These are phyloP conservation scores for Phytophthora macrochlamydospora DNA, from an alignment of 352 stramenopile species.

Conservation along the genomic window DNA sequence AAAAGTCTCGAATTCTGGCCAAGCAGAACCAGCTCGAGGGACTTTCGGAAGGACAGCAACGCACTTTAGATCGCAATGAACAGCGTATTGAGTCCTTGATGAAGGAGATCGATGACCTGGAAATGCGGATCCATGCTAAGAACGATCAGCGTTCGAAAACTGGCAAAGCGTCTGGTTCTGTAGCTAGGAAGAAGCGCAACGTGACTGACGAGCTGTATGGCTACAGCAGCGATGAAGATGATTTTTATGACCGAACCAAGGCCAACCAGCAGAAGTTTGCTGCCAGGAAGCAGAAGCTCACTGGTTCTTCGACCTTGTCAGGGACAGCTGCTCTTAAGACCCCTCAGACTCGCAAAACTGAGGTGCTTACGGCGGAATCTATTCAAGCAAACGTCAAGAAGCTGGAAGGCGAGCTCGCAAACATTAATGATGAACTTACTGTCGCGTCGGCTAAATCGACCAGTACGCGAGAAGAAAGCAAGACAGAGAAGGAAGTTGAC, in stretches of 20 bases:
- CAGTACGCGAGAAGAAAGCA: conserved; percentile 20
- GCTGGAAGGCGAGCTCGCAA: conserved; percentile 42
- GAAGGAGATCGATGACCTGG: conserved; percentile 70
- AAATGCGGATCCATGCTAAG: conserved; percentile 59
- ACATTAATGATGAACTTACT: conserved; percentile 32
- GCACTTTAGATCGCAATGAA: conserved; percentile 65
- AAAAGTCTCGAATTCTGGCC: conserved; percentile 67
- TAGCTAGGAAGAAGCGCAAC: conserved; percentile 23
- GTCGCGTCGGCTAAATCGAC: conserved; percentile 17
- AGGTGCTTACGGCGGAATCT: conserved; percentile 60
- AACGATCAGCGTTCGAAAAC: conserved; percentile 54
- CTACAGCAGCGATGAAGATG: conserved; percentile 77
- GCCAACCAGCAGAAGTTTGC: conserved; percentile 56
- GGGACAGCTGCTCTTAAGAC: not conserved
- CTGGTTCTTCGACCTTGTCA: not conserved
- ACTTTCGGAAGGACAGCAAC: conserved; percentile 67
- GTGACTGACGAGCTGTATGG: conserved; percentile 44
- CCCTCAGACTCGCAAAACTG: conserved; percentile 5
- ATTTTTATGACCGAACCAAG: conserved; percentile 80
- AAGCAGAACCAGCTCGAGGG: conserved; percentile 74
- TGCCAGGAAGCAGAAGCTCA: conserved; percentile 38
- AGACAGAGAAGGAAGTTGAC: conserved; percentile 43
- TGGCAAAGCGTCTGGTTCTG: conserved; percentile 1
- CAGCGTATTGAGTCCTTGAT: conserved; percentile 57
- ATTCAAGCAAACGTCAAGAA: conserved; percentile 50